Evolutionary conservation across 495 filamentous ascomycete genomes (phyloP).

Genomic region (Saxophila tyrrhenica): DNA sequence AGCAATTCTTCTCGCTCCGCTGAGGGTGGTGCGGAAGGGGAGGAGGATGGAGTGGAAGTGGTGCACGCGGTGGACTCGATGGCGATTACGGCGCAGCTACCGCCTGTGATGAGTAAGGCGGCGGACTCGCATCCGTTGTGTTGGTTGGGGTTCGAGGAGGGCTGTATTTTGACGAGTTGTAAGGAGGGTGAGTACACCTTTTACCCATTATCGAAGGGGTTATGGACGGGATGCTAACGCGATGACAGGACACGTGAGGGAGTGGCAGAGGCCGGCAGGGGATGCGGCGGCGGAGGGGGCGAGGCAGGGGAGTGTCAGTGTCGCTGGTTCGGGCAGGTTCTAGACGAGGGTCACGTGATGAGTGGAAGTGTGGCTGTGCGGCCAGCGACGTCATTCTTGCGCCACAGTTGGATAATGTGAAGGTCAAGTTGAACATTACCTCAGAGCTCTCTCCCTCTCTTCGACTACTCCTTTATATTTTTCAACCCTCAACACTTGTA

Average conservation of each 20-base stretch:
- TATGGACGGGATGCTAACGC: background rate
- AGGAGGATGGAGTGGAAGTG: constrained; percentile 35
- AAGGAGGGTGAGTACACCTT: constrained; percentile 49
- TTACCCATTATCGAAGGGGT: background rate
- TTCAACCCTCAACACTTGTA: background rate
- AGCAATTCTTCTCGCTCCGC: constrained; percentile 51
- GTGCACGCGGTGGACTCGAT: constrained; percentile 73
- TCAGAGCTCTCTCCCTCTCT: too few relatives aligned
- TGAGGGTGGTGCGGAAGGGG: constrained; percentile 22
- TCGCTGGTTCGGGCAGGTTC: background rate
- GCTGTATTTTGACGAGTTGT: constrained; percentile 85
- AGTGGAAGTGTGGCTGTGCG: background rate
- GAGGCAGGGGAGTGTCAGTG: background rate
- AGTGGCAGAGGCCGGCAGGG: constrained; percentile 70
- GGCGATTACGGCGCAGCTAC: constrained; percentile 69
- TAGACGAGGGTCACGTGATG: too few relatives aligned
- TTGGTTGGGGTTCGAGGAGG: constrained; percentile 84
- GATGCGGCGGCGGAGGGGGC: background rate
- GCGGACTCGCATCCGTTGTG: constrained; percentile 77
- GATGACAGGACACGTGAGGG: constrained; percentile 65
- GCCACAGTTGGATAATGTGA: background rate
- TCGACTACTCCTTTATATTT: too few relatives aligned
- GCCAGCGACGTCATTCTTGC: background rate
- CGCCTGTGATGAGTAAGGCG: constrained; percentile 86
- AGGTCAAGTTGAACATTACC: background rate